Base-by-base conservation (phyloP, 2,329 filamentous ascomycete genomes). In the Claviceps fusiformis region DNA sequence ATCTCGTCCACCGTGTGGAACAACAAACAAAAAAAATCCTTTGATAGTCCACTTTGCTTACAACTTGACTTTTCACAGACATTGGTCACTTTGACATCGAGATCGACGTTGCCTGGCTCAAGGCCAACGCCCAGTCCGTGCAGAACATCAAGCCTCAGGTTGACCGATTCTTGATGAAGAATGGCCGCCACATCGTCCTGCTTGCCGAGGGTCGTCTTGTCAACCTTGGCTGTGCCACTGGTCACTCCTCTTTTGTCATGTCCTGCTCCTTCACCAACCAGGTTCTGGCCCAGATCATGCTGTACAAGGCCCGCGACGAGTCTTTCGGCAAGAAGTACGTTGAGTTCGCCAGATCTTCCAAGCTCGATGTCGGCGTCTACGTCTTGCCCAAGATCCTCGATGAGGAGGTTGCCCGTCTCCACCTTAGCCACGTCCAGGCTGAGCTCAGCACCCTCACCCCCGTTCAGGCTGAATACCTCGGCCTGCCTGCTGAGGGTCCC, bases 221-320 rank as follows among this genome's bases (percentile, higher is more conserved):
- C 79, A 98, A 98, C 86, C 82, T 98, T 66, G 93, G 93, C 75
- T 98, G 93, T 76, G 93, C 93, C 71, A 98, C 93, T 62, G 93
- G 93, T 65, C 93, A 98, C 87, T 95, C 91, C 64, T 97, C 92
- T 54, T 98, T 98, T 76, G 93, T 98, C 64, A 97, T 98, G 93
- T 96, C 91, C 67, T 98, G 93, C 87, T 97, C 92, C 62, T 98
- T 98, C 87, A 95, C 91, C 83, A 98, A 98, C 87, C 93, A 98
- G 83, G 93, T 97, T 67, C 89, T 98, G 73, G 93, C 93, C 64
- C 93, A 98, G 81, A 97, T 98, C 78, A 86, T 95, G 80, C 80
- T 98, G 69, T 98, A 76, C 87, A 97, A 97, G 87, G 86, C 84
- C 68, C 80, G 86, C 67, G 91, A 97, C 71, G 82, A 81, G 71